Percentiles rank a stretch among this genome's conserved stretches.
Conservation (phyloP, 108 stramenopile species). For the Nannochloropsis salina region DNA sequence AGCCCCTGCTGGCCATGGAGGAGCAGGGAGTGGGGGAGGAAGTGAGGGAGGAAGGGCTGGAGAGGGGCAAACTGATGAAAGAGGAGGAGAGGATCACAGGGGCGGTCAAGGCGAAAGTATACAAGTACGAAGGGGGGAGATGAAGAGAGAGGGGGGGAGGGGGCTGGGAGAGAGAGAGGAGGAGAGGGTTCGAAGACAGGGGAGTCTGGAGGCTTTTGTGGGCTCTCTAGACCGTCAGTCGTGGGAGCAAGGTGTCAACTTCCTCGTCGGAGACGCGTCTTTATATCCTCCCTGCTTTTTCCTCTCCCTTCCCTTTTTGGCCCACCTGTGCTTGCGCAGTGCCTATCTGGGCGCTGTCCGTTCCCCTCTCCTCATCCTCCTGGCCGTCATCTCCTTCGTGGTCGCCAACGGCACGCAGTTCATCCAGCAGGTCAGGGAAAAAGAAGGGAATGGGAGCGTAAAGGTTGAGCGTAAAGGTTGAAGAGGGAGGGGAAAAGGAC, state of each 20-base stretch:
- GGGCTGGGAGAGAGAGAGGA: neutral
- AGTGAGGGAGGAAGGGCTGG: neutral
- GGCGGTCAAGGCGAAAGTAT: slow-evolving; percentile 64
- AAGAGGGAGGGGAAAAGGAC: neutral
- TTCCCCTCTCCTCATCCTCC: slow-evolving; percentile 61
- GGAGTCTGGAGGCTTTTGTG: neutral
- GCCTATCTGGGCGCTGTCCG: slow-evolving; percentile 65
- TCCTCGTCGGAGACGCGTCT: neutral
- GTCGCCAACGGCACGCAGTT: slow-evolving; percentile 67
- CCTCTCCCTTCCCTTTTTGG: neutral
- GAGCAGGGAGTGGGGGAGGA: slow-evolving; percentile 18
- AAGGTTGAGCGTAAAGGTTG: neutral
- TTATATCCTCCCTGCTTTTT: neutral
- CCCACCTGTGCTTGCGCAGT: neutral
- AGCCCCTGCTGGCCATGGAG: neutral
- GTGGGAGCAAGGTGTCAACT: neutral
- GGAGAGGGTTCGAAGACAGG: neutral
- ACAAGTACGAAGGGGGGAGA: slow-evolving; percentile 57
- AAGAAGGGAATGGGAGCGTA: neutral
- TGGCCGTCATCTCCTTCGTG: slow-evolving; percentile 60
- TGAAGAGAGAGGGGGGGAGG: slow-evolving; percentile 60
- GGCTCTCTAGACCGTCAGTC: neutral
- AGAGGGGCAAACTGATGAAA: slow-evolving; percentile 55
- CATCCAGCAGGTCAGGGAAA: slow-evolving; percentile 64
- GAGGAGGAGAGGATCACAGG: slow-evolving; percentile 68